A percentile compares a stretch with the other conserved stretches of the same genome.
Evolutionary conservation across 352 stramenopile genomes (phyloP).

Genomic region (Globisporangium perplexum): DNA sequence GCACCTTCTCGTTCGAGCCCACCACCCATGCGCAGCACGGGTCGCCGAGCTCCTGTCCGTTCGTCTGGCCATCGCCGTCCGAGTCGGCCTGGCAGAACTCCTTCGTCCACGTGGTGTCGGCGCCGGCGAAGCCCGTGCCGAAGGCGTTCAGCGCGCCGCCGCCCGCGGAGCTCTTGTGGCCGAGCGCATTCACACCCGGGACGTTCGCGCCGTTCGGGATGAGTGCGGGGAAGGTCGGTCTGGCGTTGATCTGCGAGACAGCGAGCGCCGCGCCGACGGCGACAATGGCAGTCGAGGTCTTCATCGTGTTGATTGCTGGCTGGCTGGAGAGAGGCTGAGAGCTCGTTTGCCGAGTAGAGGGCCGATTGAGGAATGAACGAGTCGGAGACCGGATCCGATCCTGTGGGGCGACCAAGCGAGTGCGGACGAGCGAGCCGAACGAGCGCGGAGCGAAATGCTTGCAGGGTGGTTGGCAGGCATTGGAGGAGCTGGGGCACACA

Average conservation of each 20-base stretch:
- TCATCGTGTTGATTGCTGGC: slow-evolving; percentile 6
- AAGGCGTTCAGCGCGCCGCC: slow-evolving; percentile 29
- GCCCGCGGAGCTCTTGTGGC: slow-evolving; percentile 26
- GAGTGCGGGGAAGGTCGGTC: neutral
- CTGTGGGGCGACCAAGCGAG: too few species aligned
- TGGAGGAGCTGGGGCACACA: too few species aligned
- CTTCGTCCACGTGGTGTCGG: slow-evolving; percentile 21
- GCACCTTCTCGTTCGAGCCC: slow-evolving; percentile 15
- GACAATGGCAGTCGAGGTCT: neutral
- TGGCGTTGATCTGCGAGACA: slow-evolving; percentile 1
- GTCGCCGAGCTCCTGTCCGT: slow-evolving; percentile 55
- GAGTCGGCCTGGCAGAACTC: slow-evolving; percentile 32
- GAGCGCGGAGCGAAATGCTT: too few species aligned
- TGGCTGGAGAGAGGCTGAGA: neutral
- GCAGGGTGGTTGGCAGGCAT: too few species aligned
- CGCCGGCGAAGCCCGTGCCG: slow-evolving; percentile 17
- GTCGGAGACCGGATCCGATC: too few species aligned
- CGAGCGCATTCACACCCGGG: slow-evolving; percentile 17
- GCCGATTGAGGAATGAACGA: slow-evolving; percentile 2
- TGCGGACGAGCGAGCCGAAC: too few species aligned
- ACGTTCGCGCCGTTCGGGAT: slow-evolving; percentile 28
- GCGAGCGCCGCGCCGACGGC: neutral
- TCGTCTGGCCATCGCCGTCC: slow-evolving; percentile 39
- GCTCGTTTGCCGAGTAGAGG: neutral
- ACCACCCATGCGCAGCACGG: slow-evolving; percentile 28